phyloP scores from a whole-genome alignment of 2,329 filamentous ascomycete species.

The Colletotrichum caudatum region DNA sequence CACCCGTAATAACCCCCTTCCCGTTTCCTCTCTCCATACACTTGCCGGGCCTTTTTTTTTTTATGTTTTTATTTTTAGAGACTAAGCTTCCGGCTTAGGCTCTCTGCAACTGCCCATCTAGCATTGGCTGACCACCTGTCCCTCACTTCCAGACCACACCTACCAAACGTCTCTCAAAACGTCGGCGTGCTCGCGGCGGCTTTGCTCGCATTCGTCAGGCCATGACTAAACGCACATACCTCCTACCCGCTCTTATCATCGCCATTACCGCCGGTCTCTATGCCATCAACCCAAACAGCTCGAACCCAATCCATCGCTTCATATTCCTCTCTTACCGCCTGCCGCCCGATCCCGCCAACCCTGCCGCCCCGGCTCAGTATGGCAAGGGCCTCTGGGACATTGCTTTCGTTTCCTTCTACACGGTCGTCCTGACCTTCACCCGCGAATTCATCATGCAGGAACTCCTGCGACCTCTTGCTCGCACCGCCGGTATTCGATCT shows the following conservation, averaged over 20 bases:
- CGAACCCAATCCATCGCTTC: slow-evolving; percentile 83
- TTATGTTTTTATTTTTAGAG: too few relatives aligned
- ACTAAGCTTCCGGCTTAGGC: neutral
- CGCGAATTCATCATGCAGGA: slow-evolving; percentile 97
- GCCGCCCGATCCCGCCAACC: slow-evolving; percentile 59
- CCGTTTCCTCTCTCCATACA: neutral
- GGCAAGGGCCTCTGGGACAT: slow-evolving; percentile 91
- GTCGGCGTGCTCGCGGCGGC: slow-evolving; percentile 66
- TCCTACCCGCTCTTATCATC: slow-evolving; percentile 76
- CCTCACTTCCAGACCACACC: slow-evolving; percentile 21
- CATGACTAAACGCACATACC: slow-evolving; percentile 71
- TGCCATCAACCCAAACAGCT: slow-evolving; percentile 78
- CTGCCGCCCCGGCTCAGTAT: slow-evolving; percentile 73
- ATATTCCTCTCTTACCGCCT: slow-evolving; percentile 92
- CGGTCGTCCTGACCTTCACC: slow-evolving; percentile 88
- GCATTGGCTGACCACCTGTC: slow-evolving; percentile 12
- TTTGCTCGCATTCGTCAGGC: slow-evolving; percentile 62
- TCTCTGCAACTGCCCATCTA: neutral
- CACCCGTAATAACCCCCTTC: slow-evolving; percentile 19
- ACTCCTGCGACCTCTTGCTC: slow-evolving; percentile 81
- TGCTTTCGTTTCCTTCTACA: slow-evolving; percentile 91
- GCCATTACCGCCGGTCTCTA: slow-evolving; percentile 75
- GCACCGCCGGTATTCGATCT: slow-evolving; percentile 74
- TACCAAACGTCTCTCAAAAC: slow-evolving; percentile 63
- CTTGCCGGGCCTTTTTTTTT: neutral